Evolutionary conservation across 2,329 filamentous ascomycete species (phyloP), one percentile per base, ranked within the genome.

Genomic region (Aspergillus pseudonomiae): DNA sequence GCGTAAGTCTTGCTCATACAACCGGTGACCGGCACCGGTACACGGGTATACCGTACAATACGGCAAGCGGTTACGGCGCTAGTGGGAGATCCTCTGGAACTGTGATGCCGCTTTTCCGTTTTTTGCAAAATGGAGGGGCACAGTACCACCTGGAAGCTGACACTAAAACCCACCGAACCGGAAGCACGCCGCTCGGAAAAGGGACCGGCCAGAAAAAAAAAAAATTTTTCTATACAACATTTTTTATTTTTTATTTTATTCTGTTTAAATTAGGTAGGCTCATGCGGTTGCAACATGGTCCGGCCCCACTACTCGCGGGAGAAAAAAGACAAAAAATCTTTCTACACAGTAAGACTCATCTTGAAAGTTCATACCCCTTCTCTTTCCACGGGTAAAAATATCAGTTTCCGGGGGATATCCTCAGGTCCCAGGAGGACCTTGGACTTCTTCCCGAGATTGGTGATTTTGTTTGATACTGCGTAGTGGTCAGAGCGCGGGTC

Each of bases 1-100:
- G 52, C 54, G 61, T 54, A 65, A 59, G 46, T 41, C 50, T 59
- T 50, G 21, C 46, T 34, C n/a, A 56, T 70, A 64, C 57, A 24
- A 61, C 58, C 62, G 36, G 66, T 70, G 66, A 71, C 66, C 62
- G 46, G 61, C 60, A 59, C 48, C 41, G 34, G 64, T 65, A 63
- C 48, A 39, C 60, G 54, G 57, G 32, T 46, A 48, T 71, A 72
- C 65, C 34, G 28, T 65, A 68, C 67, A 46, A 61, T 65, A 73
- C 70, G 41, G 45, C 46, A 34, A 55, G 26, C 39, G 34, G 55
- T 61, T 57, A 59, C 57, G 39, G 61, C 67, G 56, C 70, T 73
- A 73, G 59, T 68, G 61, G 71, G 61, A 69, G 71, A 73, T 73
- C 71, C 65, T 71, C 65, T 66, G 63, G 65, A 61, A 63, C 57